Evolutionary conservation across 2,329 filamentous ascomycete genomes (phyloP).

Genomic region (Ceratocystis cubensis): DNA sequence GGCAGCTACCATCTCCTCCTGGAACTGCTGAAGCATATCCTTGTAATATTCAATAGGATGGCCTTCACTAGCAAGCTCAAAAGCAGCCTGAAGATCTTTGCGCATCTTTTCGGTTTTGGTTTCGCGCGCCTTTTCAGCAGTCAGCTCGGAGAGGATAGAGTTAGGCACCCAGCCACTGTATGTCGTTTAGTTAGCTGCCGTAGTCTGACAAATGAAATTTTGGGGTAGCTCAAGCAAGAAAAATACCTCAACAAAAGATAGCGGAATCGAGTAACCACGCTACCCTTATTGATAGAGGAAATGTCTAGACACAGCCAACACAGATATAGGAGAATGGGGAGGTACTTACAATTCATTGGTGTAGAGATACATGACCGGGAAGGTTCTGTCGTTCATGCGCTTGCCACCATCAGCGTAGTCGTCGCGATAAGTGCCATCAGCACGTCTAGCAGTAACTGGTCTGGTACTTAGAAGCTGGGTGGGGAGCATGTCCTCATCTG

Average conservation of each 20-base stretch:
- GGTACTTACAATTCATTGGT: slow-evolving; percentile 91
- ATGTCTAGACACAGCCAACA: not conserved
- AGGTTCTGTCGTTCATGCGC: slow-evolving; percentile 71
- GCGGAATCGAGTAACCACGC: too few relatives aligned
- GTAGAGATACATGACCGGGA: slow-evolving; percentile 85
- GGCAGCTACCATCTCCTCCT: slow-evolving; percentile 47
- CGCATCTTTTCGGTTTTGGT: slow-evolving; percentile 63
- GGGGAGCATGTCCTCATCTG: slow-evolving; percentile 89
- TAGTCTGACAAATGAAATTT: not conserved
- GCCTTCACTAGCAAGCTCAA: slow-evolving; percentile 64
- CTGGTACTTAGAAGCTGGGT: slow-evolving; percentile 60
- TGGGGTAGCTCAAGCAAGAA: not conserved
- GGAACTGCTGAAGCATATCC: slow-evolving; percentile 56
- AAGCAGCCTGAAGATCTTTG: slow-evolving; percentile 68
- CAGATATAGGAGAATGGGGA: not conserved
- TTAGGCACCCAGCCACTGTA: slow-evolving; percentile 83
- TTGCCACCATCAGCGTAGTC: slow-evolving; percentile 82
- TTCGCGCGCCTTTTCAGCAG: slow-evolving; percentile 56
- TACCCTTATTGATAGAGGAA: not conserved
- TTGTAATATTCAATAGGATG: slow-evolving; percentile 76
- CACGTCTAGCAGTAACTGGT: slow-evolving; percentile 68
- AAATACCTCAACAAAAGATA: not conserved
- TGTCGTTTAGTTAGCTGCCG: not conserved
- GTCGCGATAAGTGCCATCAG: slow-evolving; percentile 76
- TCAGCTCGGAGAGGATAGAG: slow-evolving; percentile 64